Conservation (phyloP, 2,329 filamentous ascomycete genomes). For the Tolypocladium capitatum region DNA sequence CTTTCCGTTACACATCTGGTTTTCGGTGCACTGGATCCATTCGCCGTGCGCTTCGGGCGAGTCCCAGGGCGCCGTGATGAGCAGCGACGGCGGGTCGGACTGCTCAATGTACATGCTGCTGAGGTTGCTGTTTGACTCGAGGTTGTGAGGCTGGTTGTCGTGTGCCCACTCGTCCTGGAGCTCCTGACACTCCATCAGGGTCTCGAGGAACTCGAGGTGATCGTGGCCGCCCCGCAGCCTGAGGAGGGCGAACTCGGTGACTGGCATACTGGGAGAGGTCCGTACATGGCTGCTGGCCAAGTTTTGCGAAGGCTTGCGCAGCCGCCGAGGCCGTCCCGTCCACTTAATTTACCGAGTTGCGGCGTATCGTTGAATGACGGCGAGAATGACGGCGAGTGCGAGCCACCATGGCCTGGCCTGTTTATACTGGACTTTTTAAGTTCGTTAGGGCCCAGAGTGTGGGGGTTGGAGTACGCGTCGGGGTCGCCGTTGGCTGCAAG, state of each 20-base stretch:
- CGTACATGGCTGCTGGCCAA: neutral
- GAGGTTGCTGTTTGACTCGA: conserved; percentile 17
- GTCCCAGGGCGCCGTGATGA: conserved; percentile 33
- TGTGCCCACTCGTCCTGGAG: conserved; percentile 27
- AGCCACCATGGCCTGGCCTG: neutral
- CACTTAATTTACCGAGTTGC: neutral
- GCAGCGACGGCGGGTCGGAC: conserved; percentile 20
- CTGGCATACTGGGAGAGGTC: conserved; percentile 16
- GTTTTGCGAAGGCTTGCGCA: neutral
- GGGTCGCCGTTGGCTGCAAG: no score
- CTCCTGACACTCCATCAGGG: conserved; percentile 17
- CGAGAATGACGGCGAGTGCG: neutral
- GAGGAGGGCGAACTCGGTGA: conserved; percentile 27
- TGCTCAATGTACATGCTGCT: conserved; percentile 22
- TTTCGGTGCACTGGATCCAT: conserved; percentile 31
- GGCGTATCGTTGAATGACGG: no score
- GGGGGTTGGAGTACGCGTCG: neutral
- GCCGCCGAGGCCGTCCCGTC: neutral
- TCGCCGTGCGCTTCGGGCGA: conserved; percentile 24
- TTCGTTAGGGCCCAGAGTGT: neutral
- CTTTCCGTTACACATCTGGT: conserved; percentile 20
- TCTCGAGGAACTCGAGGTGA: conserved; percentile 18
- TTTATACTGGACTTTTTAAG: neutral
- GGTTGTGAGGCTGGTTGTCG: conserved; percentile 20
- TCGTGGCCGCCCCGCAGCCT: conserved; percentile 16